A percentile compares a stretch with the other conserved stretches of the same genome.
phyloP scores from a whole-genome alignment of 257 asterid genomes.

The Euphrasia confusa region DNA sequence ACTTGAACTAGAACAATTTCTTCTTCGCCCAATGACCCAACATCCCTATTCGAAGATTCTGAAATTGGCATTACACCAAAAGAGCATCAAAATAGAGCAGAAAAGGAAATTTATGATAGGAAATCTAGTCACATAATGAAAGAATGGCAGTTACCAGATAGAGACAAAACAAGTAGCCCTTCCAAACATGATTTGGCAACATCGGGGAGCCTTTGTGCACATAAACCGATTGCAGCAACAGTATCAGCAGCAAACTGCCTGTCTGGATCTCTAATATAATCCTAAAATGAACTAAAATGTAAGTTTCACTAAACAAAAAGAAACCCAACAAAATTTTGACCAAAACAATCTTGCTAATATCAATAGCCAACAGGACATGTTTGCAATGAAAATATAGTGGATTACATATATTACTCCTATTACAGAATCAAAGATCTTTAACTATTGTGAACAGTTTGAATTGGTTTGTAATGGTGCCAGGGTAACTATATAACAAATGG shows the following conservation, averaged over 20 bases:
- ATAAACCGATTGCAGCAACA: constrained; percentile 86
- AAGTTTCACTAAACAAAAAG: constrained; percentile 29
- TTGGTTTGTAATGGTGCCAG: background rate
- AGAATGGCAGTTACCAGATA: constrained; percentile 51
- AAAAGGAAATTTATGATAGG: background rate
- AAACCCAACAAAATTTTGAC: constrained; percentile 8
- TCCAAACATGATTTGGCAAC: constrained; percentile 73
- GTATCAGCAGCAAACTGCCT: constrained; percentile 93
- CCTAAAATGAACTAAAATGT: constrained; percentile 46
- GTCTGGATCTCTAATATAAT: constrained; percentile 89
- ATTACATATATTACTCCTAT: background rate
- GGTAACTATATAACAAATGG: background rate
- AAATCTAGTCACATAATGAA: constrained; percentile 19
- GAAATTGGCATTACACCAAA: constrained; percentile 30
- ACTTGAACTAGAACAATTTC: constrained; percentile 74
- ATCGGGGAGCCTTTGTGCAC: constrained; percentile 71
- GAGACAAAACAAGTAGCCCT: constrained; percentile 63
- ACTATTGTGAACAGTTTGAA: constrained; percentile 1
- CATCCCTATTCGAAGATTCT: constrained; percentile 53
- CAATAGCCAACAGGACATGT: constrained; percentile 8
- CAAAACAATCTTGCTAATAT: constrained; percentile 11
- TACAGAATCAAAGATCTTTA: constrained; percentile 6
- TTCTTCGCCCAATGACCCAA: constrained; percentile 53
- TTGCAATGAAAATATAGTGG: background rate
- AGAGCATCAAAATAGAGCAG: constrained; percentile 11